Conservation (phyloP, 495 filamentous ascomycete genomes). For the Aspergillus olivimuriae region DNA sequence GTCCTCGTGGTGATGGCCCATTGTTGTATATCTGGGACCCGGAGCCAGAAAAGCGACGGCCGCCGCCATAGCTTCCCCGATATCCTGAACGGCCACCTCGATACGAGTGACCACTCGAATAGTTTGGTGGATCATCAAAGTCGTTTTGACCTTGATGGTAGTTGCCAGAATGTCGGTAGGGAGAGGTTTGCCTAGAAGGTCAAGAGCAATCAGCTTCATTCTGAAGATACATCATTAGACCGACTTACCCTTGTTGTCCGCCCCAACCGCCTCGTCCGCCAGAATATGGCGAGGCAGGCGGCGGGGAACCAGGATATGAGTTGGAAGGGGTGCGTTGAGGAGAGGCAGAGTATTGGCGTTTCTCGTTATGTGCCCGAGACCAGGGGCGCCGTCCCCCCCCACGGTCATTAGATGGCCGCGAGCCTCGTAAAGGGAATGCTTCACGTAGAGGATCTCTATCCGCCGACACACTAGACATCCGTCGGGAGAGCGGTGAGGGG, state of each 20-base stretch:
- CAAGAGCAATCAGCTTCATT: too few species aligned
- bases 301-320: slow-evolving; percentile 63
- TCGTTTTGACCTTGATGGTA: slow-evolving; percentile 48
- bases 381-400: slow-evolving; percentile 23
- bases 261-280: slow-evolving; percentile 50
- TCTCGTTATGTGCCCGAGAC: slow-evolving; percentile 33
- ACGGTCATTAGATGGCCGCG: slow-evolving; percentile 26
- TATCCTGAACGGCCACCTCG: slow-evolving; percentile 49
- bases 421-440: slow-evolving; percentile 30
- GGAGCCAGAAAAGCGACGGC: slow-evolving; percentile 34
- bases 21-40: slow-evolving; percentile 26
- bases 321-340: slow-evolving; percentile 52
- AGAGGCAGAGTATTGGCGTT: slow-evolving; percentile 49
- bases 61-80: slow-evolving; percentile 46
- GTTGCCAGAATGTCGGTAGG: slow-evolving; percentile 42
- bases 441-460: slow-evolving; percentile 25
- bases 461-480: slow-evolving; percentile 16
- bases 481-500: slow-evolving; percentile 28
- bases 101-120: slow-evolving; percentile 42
- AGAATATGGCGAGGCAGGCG: slow-evolving; percentile 58
- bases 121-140: slow-evolving; percentile 45
- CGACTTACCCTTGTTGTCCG: slow-evolving; percentile 37
- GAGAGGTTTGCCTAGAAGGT: slow-evolving; percentile 38
- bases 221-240: too few species aligned
- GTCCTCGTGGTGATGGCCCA: slow-evolving; percentile 23